A percentile compares a stretch with the other conserved stretches of the same genome.
Conservation (phyloP, 1,284 basidiomycete genomes). For the Ustilago xerochloae region DNA sequence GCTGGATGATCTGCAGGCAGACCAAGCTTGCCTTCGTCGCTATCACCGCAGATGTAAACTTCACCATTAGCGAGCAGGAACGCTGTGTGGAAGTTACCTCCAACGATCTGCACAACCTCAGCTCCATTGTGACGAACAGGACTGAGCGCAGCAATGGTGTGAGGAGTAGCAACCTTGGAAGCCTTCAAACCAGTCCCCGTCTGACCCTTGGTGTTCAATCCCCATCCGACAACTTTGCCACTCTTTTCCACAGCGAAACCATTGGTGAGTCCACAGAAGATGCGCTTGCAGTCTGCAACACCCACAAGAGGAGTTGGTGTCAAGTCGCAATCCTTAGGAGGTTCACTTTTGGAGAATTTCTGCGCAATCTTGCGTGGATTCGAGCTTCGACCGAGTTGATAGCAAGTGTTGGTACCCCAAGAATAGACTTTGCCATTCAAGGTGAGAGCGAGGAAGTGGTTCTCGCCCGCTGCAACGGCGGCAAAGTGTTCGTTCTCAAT, state of each 20-base stretch:
- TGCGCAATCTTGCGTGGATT: constrained; percentile 69
- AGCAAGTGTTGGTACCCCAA: constrained; percentile 84
- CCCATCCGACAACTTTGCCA: constrained; percentile 90
- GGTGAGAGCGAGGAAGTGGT: constrained; percentile 87
- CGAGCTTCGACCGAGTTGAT: constrained; percentile 85
- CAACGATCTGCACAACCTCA: constrained; percentile 73
- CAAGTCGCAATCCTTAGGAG: constrained; percentile 84
- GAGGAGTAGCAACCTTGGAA: constrained; percentile 76
- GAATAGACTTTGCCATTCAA: constrained; percentile 82
- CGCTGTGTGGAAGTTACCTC: constrained; percentile 86
- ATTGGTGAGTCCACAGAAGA: constrained; percentile 85
- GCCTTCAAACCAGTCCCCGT: constrained; percentile 73
- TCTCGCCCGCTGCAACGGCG: constrained; percentile 82
- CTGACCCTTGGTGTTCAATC: constrained; percentile 82
- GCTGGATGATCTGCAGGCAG: constrained; percentile 46
- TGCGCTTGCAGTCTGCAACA: constrained; percentile 79
- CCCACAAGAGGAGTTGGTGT: constrained; percentile 78
- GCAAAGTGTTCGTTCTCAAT: constrained; percentile 73
- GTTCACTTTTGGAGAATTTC: constrained; percentile 51
- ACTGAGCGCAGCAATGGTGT: constrained; percentile 76
- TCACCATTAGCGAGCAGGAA: constrained; percentile 85
- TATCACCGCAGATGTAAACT: constrained; percentile 72
- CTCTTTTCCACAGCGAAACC: constrained; percentile 87
- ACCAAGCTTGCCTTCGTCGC: constrained; percentile 62
- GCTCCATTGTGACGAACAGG: constrained; percentile 74